Evolutionary conservation across 371 early-diverging fungal genomes (phyloP), one percentile per base, ranked within the genome.

Genomic region (Actinomortierella ambigua): DNA sequence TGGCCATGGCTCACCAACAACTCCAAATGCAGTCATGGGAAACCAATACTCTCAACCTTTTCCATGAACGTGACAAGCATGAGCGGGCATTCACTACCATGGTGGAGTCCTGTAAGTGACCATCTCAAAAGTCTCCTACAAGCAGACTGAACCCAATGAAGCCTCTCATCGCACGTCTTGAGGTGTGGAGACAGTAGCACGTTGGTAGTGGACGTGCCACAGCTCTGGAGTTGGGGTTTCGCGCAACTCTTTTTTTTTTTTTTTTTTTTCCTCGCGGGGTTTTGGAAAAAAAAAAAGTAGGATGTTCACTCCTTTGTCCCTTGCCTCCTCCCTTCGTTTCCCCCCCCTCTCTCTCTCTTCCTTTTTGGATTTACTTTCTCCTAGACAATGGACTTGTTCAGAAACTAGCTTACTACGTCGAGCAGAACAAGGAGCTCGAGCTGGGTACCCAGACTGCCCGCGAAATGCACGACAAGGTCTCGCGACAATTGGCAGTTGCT

Each of bases 331-430:
- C 43, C 11, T 44, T 41, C 22, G n/a, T 18, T 26, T 54, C 34
- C 26, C 15, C n/a, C n/a, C n/a, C n/a, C n/a, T n/a, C 23, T 28
- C 20, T 17, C 26, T 15, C 8, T 1, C 15, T 46, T 9, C 15
- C 27, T 17, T 28, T 6, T 42, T 6, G 13, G 27, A 28, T 24
- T 26, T 46, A 13, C 5, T 26, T 49, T 46, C 18, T n/a, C 24
- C 8, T 50, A 66, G 67, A 73, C 51, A 73, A 73, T 54, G 73
- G 66, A 40, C 73, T 73, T 23, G 73, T 73, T 39, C 67, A 73
- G 29, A 73, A 73, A 41, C 48, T 73, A 13, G 63, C 59, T 20
- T 60, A 50, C 34, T 66, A 58, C 56, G 73, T 57, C 13, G 73
- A 73, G 26, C 67, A 66, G 44, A 73, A 73, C 55, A 73, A 73